phyloP scores from a whole-genome alignment of 1,139 yeast genomes.

The Taphrina populina region DNA sequence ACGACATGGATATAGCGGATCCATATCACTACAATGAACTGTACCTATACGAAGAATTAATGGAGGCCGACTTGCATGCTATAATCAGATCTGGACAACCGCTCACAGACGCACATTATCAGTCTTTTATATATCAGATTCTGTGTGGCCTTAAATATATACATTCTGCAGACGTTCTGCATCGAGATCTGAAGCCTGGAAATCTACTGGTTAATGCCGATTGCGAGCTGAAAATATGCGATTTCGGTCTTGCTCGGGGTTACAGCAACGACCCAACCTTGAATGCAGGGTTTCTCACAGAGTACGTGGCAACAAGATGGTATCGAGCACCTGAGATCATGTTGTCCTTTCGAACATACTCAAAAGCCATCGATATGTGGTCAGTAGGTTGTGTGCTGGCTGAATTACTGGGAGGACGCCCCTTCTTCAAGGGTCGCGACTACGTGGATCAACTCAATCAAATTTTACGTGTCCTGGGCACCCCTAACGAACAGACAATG shows the following conservation, averaged over 20 bases:
- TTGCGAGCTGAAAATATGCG: constrained; percentile 93
- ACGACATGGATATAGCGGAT: constrained; percentile 87
- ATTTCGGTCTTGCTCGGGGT: constrained; percentile 96
- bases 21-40: constrained; percentile 85
- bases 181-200: constrained; percentile 92
- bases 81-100: constrained; percentile 92
- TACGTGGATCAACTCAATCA: constrained; percentile 93
- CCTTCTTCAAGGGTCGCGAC: constrained; percentile 89
- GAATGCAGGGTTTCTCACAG: constrained; percentile 89
- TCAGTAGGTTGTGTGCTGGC: constrained; percentile 96
- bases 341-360: constrained; percentile 87
- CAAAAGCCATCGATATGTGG: constrained; percentile 96
- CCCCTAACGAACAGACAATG: constrained; percentile 82
- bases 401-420: constrained; percentile 86
- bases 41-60: constrained; percentile 70
- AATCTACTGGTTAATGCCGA: constrained; percentile 90
- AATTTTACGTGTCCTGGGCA: constrained; percentile 79
- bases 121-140: constrained; percentile 85
- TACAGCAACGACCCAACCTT: constrained; percentile 78
- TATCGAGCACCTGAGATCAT: constrained; percentile 97
- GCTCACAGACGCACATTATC: constrained; percentile 91
- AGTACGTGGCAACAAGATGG: constrained; percentile 97
- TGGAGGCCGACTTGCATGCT: constrained; percentile 99
- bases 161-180: constrained; percentile 93
- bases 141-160: constrained; percentile 90